Conservation (phyloP, 192 early-diverging fungal species). For the Coemansia sp. region DNA sequence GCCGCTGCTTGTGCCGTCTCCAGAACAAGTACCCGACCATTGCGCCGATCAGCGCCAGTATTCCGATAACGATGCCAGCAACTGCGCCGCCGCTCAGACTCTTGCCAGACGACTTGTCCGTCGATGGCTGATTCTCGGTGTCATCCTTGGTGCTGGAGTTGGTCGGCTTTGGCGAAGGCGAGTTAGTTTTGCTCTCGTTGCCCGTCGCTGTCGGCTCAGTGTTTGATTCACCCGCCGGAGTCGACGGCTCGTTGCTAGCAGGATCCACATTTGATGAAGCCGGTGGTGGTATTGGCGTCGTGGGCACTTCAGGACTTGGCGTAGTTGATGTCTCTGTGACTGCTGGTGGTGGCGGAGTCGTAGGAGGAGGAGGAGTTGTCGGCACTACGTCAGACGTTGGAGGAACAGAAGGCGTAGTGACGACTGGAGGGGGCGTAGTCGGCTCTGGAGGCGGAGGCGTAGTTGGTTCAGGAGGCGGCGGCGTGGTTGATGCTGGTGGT, state of each 20-base stretch:
- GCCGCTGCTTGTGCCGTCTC: slow-evolving; percentile 36
- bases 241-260: background rate
- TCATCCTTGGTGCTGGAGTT: background rate
- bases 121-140: background rate
- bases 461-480: background rate
- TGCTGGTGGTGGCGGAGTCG: background rate
- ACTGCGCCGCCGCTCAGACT: slow-evolving; percentile 45
- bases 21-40: slow-evolving; percentile 35
- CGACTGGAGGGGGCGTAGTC: background rate
- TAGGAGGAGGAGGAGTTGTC: background rate
- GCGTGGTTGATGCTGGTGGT: background rate
- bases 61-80: slow-evolving; percentile 42
- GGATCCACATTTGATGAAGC: background rate
- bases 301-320: background rate
- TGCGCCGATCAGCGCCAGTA: slow-evolving; percentile 18
- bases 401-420: background rate
- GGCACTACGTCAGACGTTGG: background rate
- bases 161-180: background rate
- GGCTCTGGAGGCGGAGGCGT: background rate
- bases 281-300: background rate
- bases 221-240: background rate
- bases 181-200: background rate
- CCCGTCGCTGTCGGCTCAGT: background rate
- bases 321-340: background rate
- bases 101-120: background rate